A percentile compares a stretch with the other conserved stretches of the same genome.
These are phyloP conservation scores for Xylona heveae DNA, from an alignment of 495 filamentous ascomycete species.

Conservation along the genomic window DNA sequence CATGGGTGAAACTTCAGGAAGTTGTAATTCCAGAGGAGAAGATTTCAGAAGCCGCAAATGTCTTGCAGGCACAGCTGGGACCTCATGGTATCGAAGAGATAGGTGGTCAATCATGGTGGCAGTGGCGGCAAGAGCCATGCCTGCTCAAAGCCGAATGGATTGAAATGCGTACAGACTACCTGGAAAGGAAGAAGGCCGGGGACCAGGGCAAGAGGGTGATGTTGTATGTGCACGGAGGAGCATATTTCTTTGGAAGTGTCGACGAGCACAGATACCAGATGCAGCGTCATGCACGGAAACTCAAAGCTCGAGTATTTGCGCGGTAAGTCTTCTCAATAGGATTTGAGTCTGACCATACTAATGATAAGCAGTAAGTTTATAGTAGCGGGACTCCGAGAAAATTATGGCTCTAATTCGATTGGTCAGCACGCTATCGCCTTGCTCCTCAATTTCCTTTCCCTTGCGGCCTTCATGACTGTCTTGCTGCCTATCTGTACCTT, in stretches of 20 bases:
- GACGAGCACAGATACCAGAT: slow-evolving; percentile 93
- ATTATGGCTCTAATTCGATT: too few relatives aligned
- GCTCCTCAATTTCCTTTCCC: slow-evolving; percentile 92
- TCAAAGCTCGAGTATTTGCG: slow-evolving; percentile 74
- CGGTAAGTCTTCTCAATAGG: slow-evolving; percentile 18
- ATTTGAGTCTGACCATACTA: neutral
- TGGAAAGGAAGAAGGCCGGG: slow-evolving; percentile 36
- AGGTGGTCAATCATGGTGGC: slow-evolving; percentile 82
- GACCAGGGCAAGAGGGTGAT: slow-evolving; percentile 53
- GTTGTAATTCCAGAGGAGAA: slow-evolving; percentile 41
- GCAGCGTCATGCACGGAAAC: slow-evolving; percentile 82
- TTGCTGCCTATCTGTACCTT: slow-evolving; percentile 71
- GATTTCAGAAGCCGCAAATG: slow-evolving; percentile 35
- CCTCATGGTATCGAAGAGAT: slow-evolving; percentile 47
- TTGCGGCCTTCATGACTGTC: slow-evolving; percentile 70
- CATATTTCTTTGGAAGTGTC: slow-evolving; percentile 75
- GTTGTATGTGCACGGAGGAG: slow-evolving; percentile 80
- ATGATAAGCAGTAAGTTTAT: too few relatives aligned
- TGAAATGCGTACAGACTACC: slow-evolving; percentile 73
- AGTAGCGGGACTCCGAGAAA: too few relatives aligned
- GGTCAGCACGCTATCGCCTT: slow-evolving; percentile 51
- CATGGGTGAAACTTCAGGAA: slow-evolving; percentile 65
- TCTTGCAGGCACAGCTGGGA: slow-evolving; percentile 50
- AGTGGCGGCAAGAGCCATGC: slow-evolving; percentile 49
- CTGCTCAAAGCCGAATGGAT: slow-evolving; percentile 76